phyloP scores from a whole-genome alignment of 1,284 basidiomycete genomes.

The Moesziomyces sp. region DNA sequence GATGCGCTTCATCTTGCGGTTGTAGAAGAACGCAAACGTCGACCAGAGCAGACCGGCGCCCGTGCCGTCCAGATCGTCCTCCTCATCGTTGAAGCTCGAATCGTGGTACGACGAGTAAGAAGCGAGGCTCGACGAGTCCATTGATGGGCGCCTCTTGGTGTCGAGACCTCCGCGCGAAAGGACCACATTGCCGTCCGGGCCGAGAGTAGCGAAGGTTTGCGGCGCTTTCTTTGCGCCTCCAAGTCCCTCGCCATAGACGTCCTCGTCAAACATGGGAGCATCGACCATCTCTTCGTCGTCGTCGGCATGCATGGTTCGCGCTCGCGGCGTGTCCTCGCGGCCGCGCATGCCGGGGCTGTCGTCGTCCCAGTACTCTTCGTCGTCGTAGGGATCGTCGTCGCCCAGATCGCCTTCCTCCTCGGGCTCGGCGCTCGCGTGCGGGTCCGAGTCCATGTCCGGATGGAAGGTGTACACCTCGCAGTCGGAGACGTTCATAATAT shows the following conservation, averaged over 20 bases:
- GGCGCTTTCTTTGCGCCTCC: conserved; percentile 24
- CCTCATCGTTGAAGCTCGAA: conserved; percentile 64
- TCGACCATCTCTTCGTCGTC: conserved; percentile 55
- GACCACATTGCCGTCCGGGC: conserved; percentile 39
- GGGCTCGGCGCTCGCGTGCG: conserved; percentile 75
- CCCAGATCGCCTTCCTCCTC: conserved; percentile 71
- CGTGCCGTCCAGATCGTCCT: conserved; percentile 73
- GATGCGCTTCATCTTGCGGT: conserved; percentile 88
- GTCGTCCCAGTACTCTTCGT: conserved; percentile 55
- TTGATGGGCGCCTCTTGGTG: conserved; percentile 17
- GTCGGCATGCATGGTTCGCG: conserved; percentile 21
- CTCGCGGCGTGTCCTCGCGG: conserved; percentile 44
- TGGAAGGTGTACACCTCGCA: conserved; percentile 96
- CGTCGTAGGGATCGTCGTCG: conserved; percentile 70
- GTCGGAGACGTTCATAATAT: conserved; percentile 87
- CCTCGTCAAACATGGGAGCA: conserved; percentile 66
- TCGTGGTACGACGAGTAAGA: conserved; percentile 34
- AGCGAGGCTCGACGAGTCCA: conserved; percentile 29
- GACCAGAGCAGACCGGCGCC: conserved; percentile 91
- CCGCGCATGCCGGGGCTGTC: conserved; percentile 39
- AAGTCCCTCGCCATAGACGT: conserved; percentile 56
- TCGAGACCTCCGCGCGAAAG: conserved; percentile 24
- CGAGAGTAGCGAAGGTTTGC: conserved; percentile 34
- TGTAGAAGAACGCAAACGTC: conserved; percentile 97
- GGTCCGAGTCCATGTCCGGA: conserved; percentile 93